Conservation (phyloP, 208 protist genomes). For the Trichomonas gallinae region DNA sequence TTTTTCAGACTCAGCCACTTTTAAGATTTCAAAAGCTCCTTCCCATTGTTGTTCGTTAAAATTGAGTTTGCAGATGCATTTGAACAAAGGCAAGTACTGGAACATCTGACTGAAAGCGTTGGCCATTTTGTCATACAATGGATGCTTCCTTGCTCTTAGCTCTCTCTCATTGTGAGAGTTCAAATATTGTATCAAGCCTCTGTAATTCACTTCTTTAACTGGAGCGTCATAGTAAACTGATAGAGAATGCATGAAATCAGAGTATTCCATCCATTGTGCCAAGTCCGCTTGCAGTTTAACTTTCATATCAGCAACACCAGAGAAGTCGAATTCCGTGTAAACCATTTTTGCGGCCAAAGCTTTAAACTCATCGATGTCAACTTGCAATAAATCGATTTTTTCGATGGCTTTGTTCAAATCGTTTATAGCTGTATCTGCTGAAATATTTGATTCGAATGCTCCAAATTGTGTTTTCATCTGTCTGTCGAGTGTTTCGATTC, state of each 20-base stretch:
- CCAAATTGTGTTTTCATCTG: background rate
- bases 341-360: background rate
- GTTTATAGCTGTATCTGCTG: background rate
- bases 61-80: background rate
- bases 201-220: background rate
- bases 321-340: background rate
- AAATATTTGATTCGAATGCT: background rate
- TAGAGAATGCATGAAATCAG: background rate
- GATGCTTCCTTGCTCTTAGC: background rate
- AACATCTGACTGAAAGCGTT: background rate
- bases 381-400: background rate
- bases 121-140: background rate
- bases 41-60: background rate
- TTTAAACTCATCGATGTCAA: background rate
- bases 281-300: background rate
- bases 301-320: background rate
- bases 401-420: background rate
- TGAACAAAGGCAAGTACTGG: background rate
- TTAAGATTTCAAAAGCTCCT: background rate
- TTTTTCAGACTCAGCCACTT: background rate
- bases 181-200: background rate
- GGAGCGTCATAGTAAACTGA: background rate
- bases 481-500: background rate
- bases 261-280: background rate
- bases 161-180: slow-evolving; percentile 1